Evolutionary conservation across 2,329 filamentous ascomycete species (phyloP), one percentile per base, ranked within the genome.

Genomic region (Colletotrichum brevisporum): DNA sequence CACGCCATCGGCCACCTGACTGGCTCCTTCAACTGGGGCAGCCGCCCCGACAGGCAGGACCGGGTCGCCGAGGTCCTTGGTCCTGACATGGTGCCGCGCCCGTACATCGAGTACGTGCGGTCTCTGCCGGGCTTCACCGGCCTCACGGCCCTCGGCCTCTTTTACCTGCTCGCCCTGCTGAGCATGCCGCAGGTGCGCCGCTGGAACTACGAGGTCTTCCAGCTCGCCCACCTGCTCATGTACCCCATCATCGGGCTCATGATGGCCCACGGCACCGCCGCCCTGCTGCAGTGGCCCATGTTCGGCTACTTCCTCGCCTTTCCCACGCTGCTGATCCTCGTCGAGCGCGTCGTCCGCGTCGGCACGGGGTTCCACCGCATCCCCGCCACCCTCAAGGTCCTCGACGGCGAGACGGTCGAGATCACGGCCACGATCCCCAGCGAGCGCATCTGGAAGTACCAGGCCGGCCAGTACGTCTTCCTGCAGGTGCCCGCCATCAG

Each of bases 401-500:
- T 89, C 2, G 86, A 89, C 71, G 79, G 81, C 0, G 85, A 89
- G 53, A 88, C 87, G 0, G 83, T 88, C 2, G 79, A 82, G 26
- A 80, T 89, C 26, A 84, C 82, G 0, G 82, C 82, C 4, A 78
- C 82, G 4, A 84, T 87, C 6, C 87, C 85, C 0, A 81, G 79
- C 27, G 80, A 83, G 60, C 78, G 83, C 1, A 77, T 85, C 3
- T 88, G 85, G 85, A 80, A 80, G 47, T 89, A 88, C 73, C 82
- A 83, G 61, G 86, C 86, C n/a, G 86, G 87, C 0, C 86, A 89
- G 73, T 88, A 89, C 66, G 81, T 89, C 15, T 84, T 89, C 53
- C 77, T 89, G 0, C 86, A 89, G 71, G 84, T 89, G 0, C 87
- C 86, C 0, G 70, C 78, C 36, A 75, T 89, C 24, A 87, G 85